Percentiles rank a stretch among this genome's conserved stretches.
These are phyloP conservation scores for Phytopythium chamaehyphon DNA, from an alignment of 352 stramenopile species.

Conservation along the genomic window DNA sequence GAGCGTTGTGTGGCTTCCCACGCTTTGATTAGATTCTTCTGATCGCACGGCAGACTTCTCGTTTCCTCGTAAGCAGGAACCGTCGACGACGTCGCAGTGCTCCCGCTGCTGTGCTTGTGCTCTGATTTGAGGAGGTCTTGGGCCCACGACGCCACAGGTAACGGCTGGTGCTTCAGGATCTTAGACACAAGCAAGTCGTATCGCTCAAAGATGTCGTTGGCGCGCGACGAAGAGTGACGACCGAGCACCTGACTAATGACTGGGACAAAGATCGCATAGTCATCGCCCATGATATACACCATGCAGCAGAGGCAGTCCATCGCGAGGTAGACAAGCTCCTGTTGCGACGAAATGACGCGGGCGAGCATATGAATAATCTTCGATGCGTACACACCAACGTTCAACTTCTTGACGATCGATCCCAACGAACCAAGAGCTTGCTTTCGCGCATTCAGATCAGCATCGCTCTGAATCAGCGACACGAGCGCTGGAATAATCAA, in stretches of 20 bases:
- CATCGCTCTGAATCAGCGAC: constrained; percentile 79
- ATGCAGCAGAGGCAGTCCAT: constrained; percentile 89
- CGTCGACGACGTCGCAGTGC: constrained; percentile 4
- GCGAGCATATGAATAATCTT: constrained; percentile 90
- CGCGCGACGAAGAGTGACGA: constrained; percentile 48
- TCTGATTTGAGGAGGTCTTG: constrained; percentile 61
- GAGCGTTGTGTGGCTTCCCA: constrained; percentile 83
- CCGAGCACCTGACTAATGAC: constrained; percentile 82
- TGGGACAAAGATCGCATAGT: constrained; percentile 87
- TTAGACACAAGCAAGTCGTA: constrained; percentile 87
- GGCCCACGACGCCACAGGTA: constrained; percentile 79
- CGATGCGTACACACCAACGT: constrained; percentile 83
- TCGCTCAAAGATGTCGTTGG: constrained; percentile 84
- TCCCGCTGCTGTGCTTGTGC: constrained; percentile 27
- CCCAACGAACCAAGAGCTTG: constrained; percentile 78
- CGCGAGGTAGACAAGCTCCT: constrained; percentile 79
- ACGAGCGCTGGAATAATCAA: constrained; percentile 82
- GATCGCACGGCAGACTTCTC: constrained; percentile 76
- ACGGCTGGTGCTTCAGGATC: constrained; percentile 83
- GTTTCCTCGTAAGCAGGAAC: constrained; percentile 42
- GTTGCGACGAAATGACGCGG: constrained; percentile 77
- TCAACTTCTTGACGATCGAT: constrained; percentile 87
- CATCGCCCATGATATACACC: constrained; percentile 87
- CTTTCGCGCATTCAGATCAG: constrained; percentile 75
- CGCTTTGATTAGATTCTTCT: constrained; percentile 81